These are phyloP conservation scores for Raffaelea ambrosiae DNA, from an alignment of 2,329 filamentous ascomycete species.

Conservation along the genomic window DNA sequence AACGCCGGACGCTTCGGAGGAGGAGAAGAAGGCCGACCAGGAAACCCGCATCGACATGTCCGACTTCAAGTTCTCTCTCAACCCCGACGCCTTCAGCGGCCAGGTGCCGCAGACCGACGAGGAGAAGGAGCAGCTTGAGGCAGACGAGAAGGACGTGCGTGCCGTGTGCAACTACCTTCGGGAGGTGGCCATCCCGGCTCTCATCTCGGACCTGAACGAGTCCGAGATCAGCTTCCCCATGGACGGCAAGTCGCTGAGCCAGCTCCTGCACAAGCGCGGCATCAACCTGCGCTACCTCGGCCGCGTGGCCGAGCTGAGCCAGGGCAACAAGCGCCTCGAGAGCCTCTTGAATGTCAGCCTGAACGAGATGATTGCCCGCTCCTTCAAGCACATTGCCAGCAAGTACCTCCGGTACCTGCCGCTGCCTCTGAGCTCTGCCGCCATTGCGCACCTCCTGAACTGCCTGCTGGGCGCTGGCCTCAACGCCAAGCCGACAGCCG, in stretches of 20 bases:
- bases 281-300: slow-evolving; percentile 97
- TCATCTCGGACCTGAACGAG: slow-evolving; percentile 80
- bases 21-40: slow-evolving; percentile 36
- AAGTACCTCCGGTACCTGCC: slow-evolving; percentile 73
- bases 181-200: slow-evolving; percentile 69
- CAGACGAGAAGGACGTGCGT: slow-evolving; percentile 83
- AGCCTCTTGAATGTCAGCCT: slow-evolving; percentile 69
- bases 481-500: slow-evolving; percentile 69
- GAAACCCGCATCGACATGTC: slow-evolving; percentile 76
- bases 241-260: slow-evolving; percentile 88
- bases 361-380: slow-evolving; percentile 91
- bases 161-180: slow-evolving; percentile 73
- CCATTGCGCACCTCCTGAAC: slow-evolving; percentile 82
- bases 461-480: slow-evolving; percentile 74
- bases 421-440: slow-evolving; percentile 68
- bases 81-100: slow-evolving; percentile 92
- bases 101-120: slow-evolving; percentile 83
- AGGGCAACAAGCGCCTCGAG: slow-evolving; percentile 57
- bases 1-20: slow-evolving; percentile 5
- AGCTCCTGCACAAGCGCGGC: slow-evolving; percentile 88
- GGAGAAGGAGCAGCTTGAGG: slow-evolving; percentile 73
- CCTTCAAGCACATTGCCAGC: slow-evolving; percentile 87
- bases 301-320: slow-evolving; percentile 63
- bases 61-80: slow-evolving; percentile 79
- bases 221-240: slow-evolving; percentile 96